A percentile compares a stretch with the other conserved stretches of the same genome.
Conservation (phyloP, 177 flowering plant genomes). For the Vitis hybrid region DNA sequence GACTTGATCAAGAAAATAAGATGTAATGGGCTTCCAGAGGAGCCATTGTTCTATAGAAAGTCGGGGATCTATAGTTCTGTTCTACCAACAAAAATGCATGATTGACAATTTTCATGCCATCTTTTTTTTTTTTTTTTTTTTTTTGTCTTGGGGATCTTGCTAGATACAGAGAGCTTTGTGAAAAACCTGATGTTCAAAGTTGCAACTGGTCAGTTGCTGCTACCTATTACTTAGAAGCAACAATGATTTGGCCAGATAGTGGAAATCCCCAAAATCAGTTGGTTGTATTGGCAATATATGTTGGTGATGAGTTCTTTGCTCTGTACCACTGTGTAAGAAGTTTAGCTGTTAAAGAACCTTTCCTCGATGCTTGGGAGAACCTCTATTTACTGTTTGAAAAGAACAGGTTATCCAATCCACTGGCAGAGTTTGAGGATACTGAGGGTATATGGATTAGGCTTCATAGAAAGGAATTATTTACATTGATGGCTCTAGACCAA, state of each 20-base stretch:
- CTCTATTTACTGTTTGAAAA: slow-evolving; percentile 69
- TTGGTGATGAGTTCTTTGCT: slow-evolving; percentile 78
- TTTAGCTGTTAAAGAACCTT: slow-evolving; percentile 78
- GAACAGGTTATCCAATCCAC: neutral
- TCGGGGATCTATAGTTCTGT: slow-evolving; percentile 15
- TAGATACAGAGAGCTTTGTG: slow-evolving; percentile 65
- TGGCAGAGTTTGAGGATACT: neutral
- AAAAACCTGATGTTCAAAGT: slow-evolving; percentile 30
- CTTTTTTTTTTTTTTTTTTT: slow-evolving; percentile 34
- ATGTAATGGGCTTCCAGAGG: slow-evolving; percentile 42
- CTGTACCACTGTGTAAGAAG: slow-evolving; percentile 87
- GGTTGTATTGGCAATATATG: slow-evolving; percentile 74
- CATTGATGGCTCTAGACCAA: slow-evolving; percentile 92
- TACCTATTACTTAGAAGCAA: slow-evolving; percentile 64
- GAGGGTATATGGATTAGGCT: slow-evolving; percentile 77
- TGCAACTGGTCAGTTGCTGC: slow-evolving; percentile 72
- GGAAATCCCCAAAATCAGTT: slow-evolving; percentile 95
- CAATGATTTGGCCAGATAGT: slow-evolving; percentile 70
- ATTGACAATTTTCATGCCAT: slow-evolving; percentile 59
- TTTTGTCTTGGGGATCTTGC: slow-evolving; percentile 88
- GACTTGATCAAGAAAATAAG: slow-evolving; percentile 47
- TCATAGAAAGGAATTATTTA: slow-evolving; percentile 66
- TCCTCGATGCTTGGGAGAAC: slow-evolving; percentile 82
- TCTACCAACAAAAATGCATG: slow-evolving; percentile 32
- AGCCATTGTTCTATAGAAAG: slow-evolving; percentile 20